phyloP scores from a whole-genome alignment of 495 filamentous ascomycete species.

The Corynascus novoguineensis region DNA sequence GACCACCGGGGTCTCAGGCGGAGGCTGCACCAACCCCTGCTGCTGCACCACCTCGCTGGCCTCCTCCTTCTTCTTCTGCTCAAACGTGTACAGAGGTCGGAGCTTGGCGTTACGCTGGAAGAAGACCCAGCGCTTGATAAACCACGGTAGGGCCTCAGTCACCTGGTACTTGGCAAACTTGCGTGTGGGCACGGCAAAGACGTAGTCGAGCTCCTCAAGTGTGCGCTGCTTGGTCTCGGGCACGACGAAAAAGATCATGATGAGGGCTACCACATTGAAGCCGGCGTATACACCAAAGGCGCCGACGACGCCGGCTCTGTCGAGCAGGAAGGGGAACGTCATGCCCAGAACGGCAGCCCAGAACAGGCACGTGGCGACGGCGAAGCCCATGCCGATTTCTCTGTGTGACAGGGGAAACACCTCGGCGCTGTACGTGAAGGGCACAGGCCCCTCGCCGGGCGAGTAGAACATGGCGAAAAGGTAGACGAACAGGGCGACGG shows the following conservation, averaged over 20 bases:
- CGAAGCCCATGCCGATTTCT: slow-evolving; percentile 69
- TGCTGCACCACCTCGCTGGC: neutral
- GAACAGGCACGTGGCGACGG: slow-evolving; percentile 63
- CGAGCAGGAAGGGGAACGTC: slow-evolving; percentile 60
- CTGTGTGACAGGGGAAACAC: slow-evolving; percentile 71
- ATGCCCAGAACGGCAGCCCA: slow-evolving; percentile 62
- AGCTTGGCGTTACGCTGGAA: slow-evolving; percentile 48
- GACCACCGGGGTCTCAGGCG: no score
- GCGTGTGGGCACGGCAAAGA: slow-evolving; percentile 66
- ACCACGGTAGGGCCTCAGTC: slow-evolving; percentile 59
- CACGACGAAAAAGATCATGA: slow-evolving; percentile 64
- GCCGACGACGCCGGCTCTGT: slow-evolving; percentile 45
- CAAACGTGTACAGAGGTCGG: slow-evolving; percentile 60
- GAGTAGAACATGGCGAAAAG: slow-evolving; percentile 69
- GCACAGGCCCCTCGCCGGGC: slow-evolving; percentile 76
- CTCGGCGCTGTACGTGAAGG: slow-evolving; percentile 76
- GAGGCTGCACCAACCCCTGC: neutral
- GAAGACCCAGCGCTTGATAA: slow-evolving; percentile 62
- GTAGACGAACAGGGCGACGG: slow-evolving; percentile 67
- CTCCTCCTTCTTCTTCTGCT: slow-evolving; percentile 6
- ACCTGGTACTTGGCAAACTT: slow-evolving; percentile 62
- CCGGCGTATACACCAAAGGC: slow-evolving; percentile 58
- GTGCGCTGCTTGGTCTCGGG: slow-evolving; percentile 65
- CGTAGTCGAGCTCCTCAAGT: slow-evolving; percentile 77
- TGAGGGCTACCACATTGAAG: slow-evolving; percentile 56